Conservation (phyloP, 2,329 filamentous ascomycete species). For the Pestalotiopsis sp. region DNA sequence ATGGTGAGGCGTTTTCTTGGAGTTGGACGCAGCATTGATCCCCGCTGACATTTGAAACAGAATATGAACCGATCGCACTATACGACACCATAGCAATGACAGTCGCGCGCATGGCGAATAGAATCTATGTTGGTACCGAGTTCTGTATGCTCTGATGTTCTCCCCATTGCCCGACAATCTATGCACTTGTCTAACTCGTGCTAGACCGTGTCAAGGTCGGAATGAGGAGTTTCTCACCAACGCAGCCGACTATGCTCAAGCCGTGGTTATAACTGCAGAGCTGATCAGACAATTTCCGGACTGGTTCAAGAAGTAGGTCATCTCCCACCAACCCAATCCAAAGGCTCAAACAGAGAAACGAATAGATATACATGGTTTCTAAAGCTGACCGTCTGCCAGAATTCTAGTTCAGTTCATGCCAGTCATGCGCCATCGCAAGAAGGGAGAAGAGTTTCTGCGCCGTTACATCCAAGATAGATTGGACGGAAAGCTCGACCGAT, state of each 20-base stretch:
- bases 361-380: not conserved
- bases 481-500: slow-evolving; percentile 9
- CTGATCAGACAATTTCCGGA: slow-evolving; percentile 13
- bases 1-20: not conserved
- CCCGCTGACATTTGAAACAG: not conserved
- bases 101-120: slow-evolving; percentile 13
- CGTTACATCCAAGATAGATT: slow-evolving; percentile 10
- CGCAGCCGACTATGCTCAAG: slow-evolving; percentile 12
- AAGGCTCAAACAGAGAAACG: not conserved
- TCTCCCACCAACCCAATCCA: not conserved
- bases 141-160: slow-evolving; percentile 5
- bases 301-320: slow-evolving; percentile 13
- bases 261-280: slow-evolving; percentile 13
- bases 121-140: slow-evolving; percentile 14
- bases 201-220: not conserved
- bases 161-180: not conserved
- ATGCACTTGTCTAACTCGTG: not conserved
- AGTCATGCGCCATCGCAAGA: slow-evolving; percentile 8
- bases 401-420: slow-evolving; percentile 12
- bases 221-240: slow-evolving; percentile 14
- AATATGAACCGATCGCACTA: slow-evolving; percentile 4
- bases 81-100: slow-evolving; percentile 14
- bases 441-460: slow-evolving; percentile 8
- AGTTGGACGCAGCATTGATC: not conserved
- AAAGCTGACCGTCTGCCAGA: not conserved